phyloP scores from a whole-genome alignment of 345 rosid species.

The Gossypium herbaceum region DNA sequence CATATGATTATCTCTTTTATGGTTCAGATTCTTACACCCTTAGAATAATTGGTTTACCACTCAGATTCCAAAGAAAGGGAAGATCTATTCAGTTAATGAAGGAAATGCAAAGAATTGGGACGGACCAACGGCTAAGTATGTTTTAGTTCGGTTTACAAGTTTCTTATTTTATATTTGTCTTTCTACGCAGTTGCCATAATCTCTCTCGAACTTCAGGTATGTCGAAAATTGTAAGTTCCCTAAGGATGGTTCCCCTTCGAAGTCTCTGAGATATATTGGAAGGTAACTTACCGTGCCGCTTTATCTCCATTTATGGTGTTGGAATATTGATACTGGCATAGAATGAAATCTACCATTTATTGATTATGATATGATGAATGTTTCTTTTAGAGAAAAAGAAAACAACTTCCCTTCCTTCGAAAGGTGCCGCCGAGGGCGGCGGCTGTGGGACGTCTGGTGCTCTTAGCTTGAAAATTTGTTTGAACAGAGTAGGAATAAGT shows the following conservation, averaged over 20 bases:
- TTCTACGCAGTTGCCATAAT: slow-evolving; percentile 1
- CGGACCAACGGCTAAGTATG: slow-evolving; percentile 84
- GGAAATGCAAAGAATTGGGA: slow-evolving; percentile 98
- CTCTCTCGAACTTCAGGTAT: slow-evolving; percentile 39
- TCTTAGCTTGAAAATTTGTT: too few species aligned
- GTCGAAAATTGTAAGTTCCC: slow-evolving; percentile 97
- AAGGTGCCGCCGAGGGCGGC: too few species aligned
- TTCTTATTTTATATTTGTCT: slow-evolving; percentile 8
- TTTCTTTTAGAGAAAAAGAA: background rate
- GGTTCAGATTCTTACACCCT: background rate
- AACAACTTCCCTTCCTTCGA: too few species aligned
- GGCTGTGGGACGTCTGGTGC: too few species aligned
- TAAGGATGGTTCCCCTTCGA: slow-evolving; percentile 72
- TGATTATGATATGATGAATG: background rate
- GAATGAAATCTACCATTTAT: background rate
- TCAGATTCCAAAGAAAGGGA: slow-evolving; percentile 91
- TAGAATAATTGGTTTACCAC: background rate
- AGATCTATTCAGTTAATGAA: slow-evolving; percentile 94
- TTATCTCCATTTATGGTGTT: background rate
- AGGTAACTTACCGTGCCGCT: slow-evolving; percentile 41
- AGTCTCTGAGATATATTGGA: slow-evolving; percentile 91
- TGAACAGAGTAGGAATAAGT: too few species aligned
- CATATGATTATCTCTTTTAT: background rate
- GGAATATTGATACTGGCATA: background rate
- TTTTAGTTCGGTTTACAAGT: background rate